Evolutionary conservation across 2,329 filamentous ascomycete species (phyloP).

Genomic region (Fusarium palustre): DNA sequence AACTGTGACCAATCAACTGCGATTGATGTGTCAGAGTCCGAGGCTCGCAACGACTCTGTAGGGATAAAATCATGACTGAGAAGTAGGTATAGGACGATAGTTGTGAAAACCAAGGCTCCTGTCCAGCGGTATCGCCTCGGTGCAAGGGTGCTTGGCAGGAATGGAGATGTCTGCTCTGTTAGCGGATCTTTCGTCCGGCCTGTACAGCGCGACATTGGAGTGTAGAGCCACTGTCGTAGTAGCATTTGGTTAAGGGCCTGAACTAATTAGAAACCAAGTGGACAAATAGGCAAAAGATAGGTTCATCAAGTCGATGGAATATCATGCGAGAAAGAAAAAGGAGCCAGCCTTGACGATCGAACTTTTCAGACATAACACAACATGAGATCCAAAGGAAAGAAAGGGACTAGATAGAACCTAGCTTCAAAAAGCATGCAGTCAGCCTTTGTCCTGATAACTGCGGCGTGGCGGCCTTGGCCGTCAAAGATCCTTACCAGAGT

Average conservation of each 20-base stretch:
- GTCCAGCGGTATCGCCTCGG: background rate
- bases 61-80: background rate
- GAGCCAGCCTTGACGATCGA: background rate
- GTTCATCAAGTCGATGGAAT: background rate
- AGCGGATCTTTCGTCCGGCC: background rate
- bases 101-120: background rate
- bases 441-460: background rate
- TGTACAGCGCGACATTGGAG: background rate
- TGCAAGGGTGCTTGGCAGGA: background rate
- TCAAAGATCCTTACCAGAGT: background rate
- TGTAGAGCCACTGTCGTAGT: background rate
- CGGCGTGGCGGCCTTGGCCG: background rate
- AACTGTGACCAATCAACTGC: constrained; percentile 46
- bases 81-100: background rate
- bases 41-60: background rate
- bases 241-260: background rate
- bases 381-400: background rate
- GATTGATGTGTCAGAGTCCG: background rate
- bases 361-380: background rate
- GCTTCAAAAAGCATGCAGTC: background rate
- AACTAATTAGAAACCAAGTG: background rate
- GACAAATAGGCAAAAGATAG: background rate
- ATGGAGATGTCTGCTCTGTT: background rate
- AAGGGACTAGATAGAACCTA: background rate
- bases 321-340: background rate